Evolutionary conservation across 768 basidiomycete species (phyloP), one percentile per base, ranked within the genome.

Genomic region (Lentinula aciculospora): DNA sequence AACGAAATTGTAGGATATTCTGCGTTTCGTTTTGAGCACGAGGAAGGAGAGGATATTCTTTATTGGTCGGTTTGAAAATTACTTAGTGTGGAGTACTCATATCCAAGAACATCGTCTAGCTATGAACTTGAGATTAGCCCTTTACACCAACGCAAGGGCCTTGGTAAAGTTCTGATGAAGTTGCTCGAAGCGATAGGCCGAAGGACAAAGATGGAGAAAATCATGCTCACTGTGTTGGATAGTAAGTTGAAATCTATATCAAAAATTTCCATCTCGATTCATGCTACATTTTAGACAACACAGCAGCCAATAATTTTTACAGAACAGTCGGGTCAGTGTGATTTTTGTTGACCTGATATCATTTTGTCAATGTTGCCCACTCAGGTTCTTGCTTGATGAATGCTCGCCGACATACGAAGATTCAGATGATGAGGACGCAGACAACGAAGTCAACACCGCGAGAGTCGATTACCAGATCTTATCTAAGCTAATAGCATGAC

Each of bases 181-280:
- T 68, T 70, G 21, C 69, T 93, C 19, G 69, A 70, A 21, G 69
- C 69, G 7, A 78, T 92, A 15, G 84, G 81, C 5, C 64, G 63
- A 13, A 66, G 63, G 39, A 88, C 77, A 72, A 59, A 66, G 2
- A 88, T 93, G 85, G 70, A 81, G 37, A 91, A 86, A 65, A 68
- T 89, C 27, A 81, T 86, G 76, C 77, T 94, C 15, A 94, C 92
- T 0, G 88, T 84, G 1, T 78, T 93, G 62, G 85, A 83, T 78
- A 76, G 91, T 90, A 32, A n/a, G 70, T 58, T 3, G 12, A 61
- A 53, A 23, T 9, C 46, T 15, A 21, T 60, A 13, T 53, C 56
- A 58, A 1, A 13, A 62, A 32, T 45, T 39, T 63, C 32, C 2
- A 17, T 39, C 17, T 17, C 6, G 37, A 12, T 17, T 6, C 9